Base-by-base conservation (phyloP, 2,329 filamentous ascomycete genomes). In the Aulographum hederae region DNA sequence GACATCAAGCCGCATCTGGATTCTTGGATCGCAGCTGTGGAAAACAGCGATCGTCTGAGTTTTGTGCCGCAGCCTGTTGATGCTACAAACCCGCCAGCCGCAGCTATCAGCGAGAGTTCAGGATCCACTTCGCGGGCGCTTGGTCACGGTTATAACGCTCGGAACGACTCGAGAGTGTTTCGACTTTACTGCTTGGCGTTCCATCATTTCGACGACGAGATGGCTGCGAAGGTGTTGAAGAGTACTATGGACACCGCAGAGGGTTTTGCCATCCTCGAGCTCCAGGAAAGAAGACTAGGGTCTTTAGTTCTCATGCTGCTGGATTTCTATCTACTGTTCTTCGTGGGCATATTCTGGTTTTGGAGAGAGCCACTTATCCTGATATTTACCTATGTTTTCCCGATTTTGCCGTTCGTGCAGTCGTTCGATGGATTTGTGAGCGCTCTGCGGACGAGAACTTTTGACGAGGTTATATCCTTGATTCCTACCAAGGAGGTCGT, bases 121-220 rank as follows among this genome's bases (percentile, higher is more conserved):
- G 21, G 28, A 41, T n/a, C 41, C 38, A 37, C 4, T 39, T 35
- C 12, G 32, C 37, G 19, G 28, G 29, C n/a, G 32, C 44, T 29
- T 29, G 31, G 25, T 36, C 21, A 19, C 35, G 8, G 13, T 10
- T 29, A 32, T 11, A 25, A 33, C n/a, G 39, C 38, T 4, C 50
- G 48, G 38, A n/a, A 25, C 21, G 21, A n/a, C 8, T 8, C 8
- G 8, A 25, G n/a, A n/a, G 56, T 78, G 15, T 76, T 81, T 46
- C 61, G 78, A 4, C 53, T 82, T 31, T 84, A 78, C 50, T 78
- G 75, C 46, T 58, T 81, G 2, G 68, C 75, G 1, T 85, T 85
- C 44, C 78, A 84, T 50, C 78, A 84, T 53, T 84, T 84, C 41
- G 65, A 72, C 38, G 73, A 82, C 43, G 52, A 54, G 3, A 51